Conservation (phyloP, 2,329 filamentous ascomycete genomes). For the Emericellopsis cladophorae region DNA sequence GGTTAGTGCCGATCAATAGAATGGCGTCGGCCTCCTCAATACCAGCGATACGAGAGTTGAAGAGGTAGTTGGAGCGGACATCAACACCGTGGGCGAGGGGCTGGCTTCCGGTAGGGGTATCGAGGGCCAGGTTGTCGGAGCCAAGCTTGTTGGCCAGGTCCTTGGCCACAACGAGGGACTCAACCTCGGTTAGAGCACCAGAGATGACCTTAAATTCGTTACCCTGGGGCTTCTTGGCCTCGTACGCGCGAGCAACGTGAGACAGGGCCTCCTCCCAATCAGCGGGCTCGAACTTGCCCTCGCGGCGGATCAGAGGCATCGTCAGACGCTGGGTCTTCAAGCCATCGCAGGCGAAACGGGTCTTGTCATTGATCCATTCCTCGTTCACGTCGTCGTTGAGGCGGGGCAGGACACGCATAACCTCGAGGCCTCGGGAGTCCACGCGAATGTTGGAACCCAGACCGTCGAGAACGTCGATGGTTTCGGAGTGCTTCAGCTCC, state of each 20-base stretch:
- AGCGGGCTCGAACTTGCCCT: slow-evolving; percentile 77
- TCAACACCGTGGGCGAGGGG: slow-evolving; percentile 89
- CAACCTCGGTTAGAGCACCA: slow-evolving; percentile 81
- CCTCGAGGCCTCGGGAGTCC: slow-evolving; percentile 84
- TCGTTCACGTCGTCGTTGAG: slow-evolving; percentile 98
- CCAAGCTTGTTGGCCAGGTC: slow-evolving; percentile 93
- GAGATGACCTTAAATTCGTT: slow-evolving; percentile 96
- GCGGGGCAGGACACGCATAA: slow-evolving; percentile 86
- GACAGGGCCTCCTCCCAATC: slow-evolving; percentile 93
- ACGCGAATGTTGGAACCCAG: slow-evolving; percentile 91
- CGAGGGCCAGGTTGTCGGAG: slow-evolving; percentile 88
- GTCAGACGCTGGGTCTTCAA: slow-evolving; percentile 93
- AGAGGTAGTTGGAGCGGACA: slow-evolving; percentile 85
- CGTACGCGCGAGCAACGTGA: slow-evolving; percentile 72
- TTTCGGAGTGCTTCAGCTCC: slow-evolving; percentile 94
- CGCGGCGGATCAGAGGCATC: slow-evolving; percentile 76
- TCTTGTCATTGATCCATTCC: slow-evolving; percentile 99
- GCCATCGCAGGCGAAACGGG: slow-evolving; percentile 90
- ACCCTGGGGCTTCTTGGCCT: slow-evolving; percentile 66
- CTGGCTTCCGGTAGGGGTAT: slow-evolving; percentile 71
- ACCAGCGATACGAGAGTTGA: slow-evolving; percentile 91
- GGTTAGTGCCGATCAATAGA: slow-evolving; percentile 88
- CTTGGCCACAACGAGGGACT: slow-evolving; percentile 92
- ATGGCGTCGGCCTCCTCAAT: slow-evolving; percentile 90
- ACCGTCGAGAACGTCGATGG: slow-evolving; percentile 85